A percentile compares a stretch with the other conserved stretches of the same genome.
Evolutionary conservation across 139 green algal species (phyloP).

Genomic region (Pycnococcus provasolii): DNA sequence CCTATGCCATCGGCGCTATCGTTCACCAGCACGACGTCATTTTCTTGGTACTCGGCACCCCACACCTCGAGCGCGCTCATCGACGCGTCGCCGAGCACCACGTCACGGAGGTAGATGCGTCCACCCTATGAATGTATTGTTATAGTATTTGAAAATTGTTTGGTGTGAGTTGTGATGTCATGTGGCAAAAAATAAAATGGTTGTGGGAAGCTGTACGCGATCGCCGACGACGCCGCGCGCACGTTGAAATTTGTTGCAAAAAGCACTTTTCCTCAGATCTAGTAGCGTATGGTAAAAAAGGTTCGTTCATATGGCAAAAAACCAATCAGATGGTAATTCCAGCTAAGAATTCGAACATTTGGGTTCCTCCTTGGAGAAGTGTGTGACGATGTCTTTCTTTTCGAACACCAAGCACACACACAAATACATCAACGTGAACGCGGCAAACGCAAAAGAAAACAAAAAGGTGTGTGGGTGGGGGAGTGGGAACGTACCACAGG

Average conservation of each 20-base stretch:
- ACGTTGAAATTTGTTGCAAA: too few species aligned
- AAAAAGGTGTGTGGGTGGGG: constrained; percentile 8
- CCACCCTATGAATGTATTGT: constrained; percentile 54
- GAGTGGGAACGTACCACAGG: constrained; percentile 28
- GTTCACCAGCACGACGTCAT: constrained; percentile 54
- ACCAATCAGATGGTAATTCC: too few species aligned
- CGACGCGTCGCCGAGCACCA: constrained; percentile 81
- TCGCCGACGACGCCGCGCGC: too few species aligned
- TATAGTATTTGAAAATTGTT: neutral
- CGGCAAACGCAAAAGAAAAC: constrained; percentile 16
- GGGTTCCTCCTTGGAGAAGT: too few species aligned
- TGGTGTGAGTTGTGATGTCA: neutral
- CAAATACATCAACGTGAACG: neutral
- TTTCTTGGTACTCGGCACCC: constrained; percentile 99
- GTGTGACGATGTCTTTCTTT: too few species aligned
- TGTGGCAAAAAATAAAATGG: too few species aligned
- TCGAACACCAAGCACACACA: too few species aligned
- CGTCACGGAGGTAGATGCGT: constrained; percentile 79
- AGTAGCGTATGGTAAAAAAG: too few species aligned
- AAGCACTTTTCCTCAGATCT: too few species aligned
- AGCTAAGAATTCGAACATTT: too few species aligned
- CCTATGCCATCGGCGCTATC: constrained; percentile 60
- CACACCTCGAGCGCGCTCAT: constrained; percentile 99
- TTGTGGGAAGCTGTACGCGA: too few species aligned
- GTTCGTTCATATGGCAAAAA: too few species aligned